Evolutionary conservation across 208 protist genomes (phyloP).

Genomic region (Leishmania tarentolae): DNA sequence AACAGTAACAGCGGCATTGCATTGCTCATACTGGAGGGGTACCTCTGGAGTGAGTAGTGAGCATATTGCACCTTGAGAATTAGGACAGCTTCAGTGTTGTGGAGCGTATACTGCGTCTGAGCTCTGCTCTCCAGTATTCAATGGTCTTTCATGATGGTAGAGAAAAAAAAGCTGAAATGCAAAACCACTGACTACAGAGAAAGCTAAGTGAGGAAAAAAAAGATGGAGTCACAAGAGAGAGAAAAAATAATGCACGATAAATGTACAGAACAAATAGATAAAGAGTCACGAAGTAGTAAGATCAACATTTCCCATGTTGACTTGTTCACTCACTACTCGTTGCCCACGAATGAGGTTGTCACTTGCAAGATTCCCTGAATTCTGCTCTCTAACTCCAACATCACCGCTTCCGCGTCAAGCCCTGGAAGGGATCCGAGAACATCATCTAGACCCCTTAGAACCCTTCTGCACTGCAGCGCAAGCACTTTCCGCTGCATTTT

Average conservation of each 20-base stretch:
- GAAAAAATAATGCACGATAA: neutral
- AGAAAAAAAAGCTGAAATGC: too few species aligned
- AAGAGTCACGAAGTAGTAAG: neutral
- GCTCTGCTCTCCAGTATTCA: neutral
- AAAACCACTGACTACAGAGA: neutral
- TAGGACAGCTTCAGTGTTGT: neutral
- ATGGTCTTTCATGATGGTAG: neutral
- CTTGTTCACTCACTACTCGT: neutral
- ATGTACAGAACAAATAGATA: neutral
- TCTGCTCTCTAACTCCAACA: conserved; percentile 14
- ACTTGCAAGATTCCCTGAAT: conserved; percentile 9
- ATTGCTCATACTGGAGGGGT: neutral
- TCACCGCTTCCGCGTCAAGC: neutral
- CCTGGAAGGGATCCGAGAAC: conserved; percentile 15
- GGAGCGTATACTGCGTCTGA: neutral
- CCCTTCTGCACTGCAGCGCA: conserved; percentile 12
- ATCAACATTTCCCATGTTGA: neutral
- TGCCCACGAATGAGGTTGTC: neutral
- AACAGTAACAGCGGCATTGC: neutral
- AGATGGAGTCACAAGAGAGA: neutral
- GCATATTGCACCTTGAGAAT: neutral
- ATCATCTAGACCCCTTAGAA: conserved; percentile 8
- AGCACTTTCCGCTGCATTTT: conserved; percentile 13
- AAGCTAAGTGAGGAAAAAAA: neutral
- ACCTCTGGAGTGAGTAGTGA: neutral